phyloP scores from a whole-genome alignment of 371 early-diverging fungal species.

The Mortierella sp. region DNA sequence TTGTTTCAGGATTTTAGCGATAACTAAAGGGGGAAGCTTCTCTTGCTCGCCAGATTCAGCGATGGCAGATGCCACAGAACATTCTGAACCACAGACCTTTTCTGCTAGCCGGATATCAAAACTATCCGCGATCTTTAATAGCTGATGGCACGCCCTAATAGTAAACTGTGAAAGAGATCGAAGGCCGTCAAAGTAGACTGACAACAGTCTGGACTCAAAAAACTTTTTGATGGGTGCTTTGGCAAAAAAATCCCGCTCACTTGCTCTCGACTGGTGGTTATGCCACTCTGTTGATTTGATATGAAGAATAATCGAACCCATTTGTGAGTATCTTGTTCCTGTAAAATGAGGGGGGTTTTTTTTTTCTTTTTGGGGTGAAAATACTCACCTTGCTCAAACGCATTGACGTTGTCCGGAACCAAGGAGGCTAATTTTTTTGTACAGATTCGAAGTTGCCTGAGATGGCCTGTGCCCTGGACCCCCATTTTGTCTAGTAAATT shows the following conservation, averaged over 20 bases:
- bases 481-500: conserved; percentile 45
- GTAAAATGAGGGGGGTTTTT: neutral
- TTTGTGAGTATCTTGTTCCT: neutral
- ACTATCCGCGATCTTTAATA: conserved; percentile 28
- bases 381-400: conserved; percentile 43
- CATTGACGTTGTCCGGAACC: conserved; percentile 40
- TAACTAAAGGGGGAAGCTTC: conserved; percentile 9
- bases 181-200: conserved; percentile 40
- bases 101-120: conserved; percentile 26
- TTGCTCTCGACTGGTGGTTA: conserved; percentile 47
- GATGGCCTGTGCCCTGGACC: conserved; percentile 37
- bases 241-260: conserved; percentile 52
- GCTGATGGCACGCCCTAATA: conserved; percentile 31
- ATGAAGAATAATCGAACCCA: neutral
- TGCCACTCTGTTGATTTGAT: conserved; percentile 40
- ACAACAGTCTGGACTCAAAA: conserved; percentile 42
- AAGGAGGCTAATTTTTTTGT: conserved; percentile 32
- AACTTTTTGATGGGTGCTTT: conserved; percentile 45
- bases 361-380: neutral
- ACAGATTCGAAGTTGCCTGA: conserved; percentile 42
- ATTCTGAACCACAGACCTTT: conserved; percentile 5
- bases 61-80: neutral
- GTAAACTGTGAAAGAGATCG: conserved; percentile 37
- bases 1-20: conserved; percentile 25
- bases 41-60: neutral